Evolutionary conservation across 208 protist species (phyloP).

Genomic region (Trypanosoma caninum): DNA sequence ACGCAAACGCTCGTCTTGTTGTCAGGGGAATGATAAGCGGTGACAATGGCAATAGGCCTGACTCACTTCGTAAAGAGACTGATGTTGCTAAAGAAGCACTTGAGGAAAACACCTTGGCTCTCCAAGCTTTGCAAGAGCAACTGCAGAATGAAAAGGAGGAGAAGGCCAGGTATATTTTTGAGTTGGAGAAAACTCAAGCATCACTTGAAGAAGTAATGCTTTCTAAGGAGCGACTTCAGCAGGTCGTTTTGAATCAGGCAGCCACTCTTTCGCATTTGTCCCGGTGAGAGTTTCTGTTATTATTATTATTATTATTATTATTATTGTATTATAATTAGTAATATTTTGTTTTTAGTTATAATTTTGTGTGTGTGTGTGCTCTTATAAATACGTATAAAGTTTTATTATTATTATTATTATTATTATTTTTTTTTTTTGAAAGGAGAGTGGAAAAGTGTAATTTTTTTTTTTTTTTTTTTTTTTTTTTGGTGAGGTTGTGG

Average conservation of each 20-base stretch:
- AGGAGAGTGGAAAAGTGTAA: not conserved
- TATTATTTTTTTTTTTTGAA: slow-evolving; percentile 10
- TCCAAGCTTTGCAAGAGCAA: slow-evolving; percentile 23
- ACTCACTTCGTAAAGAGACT: slow-evolving; percentile 27
- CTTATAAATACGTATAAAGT: not conserved
- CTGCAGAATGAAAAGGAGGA: slow-evolving; percentile 28
- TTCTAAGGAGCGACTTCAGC: slow-evolving; percentile 74
- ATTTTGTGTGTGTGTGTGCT: slow-evolving; percentile 10
- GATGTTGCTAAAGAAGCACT: slow-evolving; percentile 17
- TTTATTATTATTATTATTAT: slow-evolving; percentile 1
- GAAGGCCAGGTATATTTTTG: slow-evolving; percentile 10
- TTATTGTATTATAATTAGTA: slow-evolving; percentile 2
- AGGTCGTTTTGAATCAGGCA: slow-evolving; percentile 77
- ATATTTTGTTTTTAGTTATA: not conserved
- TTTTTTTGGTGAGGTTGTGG: slow-evolving; percentile 1
- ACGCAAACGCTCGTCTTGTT: slow-evolving; percentile 68
- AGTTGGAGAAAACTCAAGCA: slow-evolving; percentile 30
- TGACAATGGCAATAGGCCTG: slow-evolving; percentile 24
- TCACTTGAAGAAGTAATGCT: slow-evolving; percentile 42
- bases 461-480: slow-evolving; percentile 26
- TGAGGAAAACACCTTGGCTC: slow-evolving; percentile 15
- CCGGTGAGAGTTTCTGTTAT: slow-evolving; percentile 22
- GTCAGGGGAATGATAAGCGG: slow-evolving; percentile 46
- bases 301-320: not conserved
- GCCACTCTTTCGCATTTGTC: slow-evolving; percentile 62